Base-by-base conservation (phyloP, 1,284 basidiomycete genomes). In the Sanguinoderma infundibulare region DNA sequence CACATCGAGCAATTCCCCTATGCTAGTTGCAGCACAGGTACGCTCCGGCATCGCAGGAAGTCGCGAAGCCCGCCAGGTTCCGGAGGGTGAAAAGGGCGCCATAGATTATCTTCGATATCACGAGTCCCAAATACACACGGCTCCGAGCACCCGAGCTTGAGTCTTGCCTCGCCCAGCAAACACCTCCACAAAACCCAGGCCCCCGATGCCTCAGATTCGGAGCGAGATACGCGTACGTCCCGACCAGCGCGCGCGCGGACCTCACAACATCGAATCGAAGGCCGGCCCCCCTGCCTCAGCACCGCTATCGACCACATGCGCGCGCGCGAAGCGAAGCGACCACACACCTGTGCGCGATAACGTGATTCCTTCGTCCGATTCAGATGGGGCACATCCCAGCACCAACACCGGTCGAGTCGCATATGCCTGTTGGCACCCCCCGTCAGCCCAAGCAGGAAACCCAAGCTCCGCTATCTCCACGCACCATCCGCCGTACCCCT, bases 81-180 rank as follows among this genome's bases (percentile, higher is more conserved):
- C 55, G 46, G 44, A 42, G 22, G 20, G 22, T 10, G 4, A 30
- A n/a, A 53, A n/a, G n/a, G n/a, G n/a, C n/a, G 58, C 12, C 36
- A 51, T 49, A 64, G 68, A 68, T 70, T 63, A 67, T 70, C 67
- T 61, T 66, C 53, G 62, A 64, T 63, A 66, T 66, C 62, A 53
- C 50, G 60, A 60, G 62, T 65, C 66, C n/a, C n/a, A n/a, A n/a
- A 62, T 47, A 47, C 55, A 59, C 63, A 67, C 65, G 62, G 67
- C 28, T 40, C 63, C 66, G 63, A 51, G 60, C 59, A 55, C 57
- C 66, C 65, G 65, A 64, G 55, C 54, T n/a, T n/a, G n/a, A 36
- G 28, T 35, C 20, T 51, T n/a, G 36, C 59, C 65, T 44, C 53
- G 56, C 57, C 49, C 53, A 51, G 62, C 55, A 57, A 49, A 40